Evolutionary conservation across 768 basidiomycete species (phyloP).

Genomic region (Boletellus ananiceps): DNA sequence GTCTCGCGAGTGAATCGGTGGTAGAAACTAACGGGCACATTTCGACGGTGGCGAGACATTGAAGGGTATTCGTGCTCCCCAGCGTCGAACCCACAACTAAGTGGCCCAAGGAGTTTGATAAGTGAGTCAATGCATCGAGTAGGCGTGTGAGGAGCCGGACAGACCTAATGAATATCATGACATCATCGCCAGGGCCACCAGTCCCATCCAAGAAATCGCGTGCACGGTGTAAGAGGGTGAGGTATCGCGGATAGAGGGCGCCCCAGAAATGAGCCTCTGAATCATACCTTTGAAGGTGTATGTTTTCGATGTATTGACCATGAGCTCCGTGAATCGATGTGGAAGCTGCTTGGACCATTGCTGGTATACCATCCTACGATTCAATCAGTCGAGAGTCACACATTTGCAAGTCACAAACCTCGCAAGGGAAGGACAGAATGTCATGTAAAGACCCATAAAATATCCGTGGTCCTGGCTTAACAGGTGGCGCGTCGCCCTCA

Average conservation of each 20-base stretch:
- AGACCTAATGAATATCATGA: constrained; percentile 83
- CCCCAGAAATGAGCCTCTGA: constrained; percentile 11
- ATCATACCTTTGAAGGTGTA: constrained; percentile 11
- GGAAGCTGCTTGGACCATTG: constrained; percentile 82
- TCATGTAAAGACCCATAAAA: constrained; percentile 96
- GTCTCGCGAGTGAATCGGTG: constrained; percentile 76
- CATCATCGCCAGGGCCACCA: constrained; percentile 59
- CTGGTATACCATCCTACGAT: constrained; percentile 70
- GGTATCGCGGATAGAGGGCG: constrained; percentile 63
- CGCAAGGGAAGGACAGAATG: constrained; percentile 87
- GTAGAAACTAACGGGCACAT: constrained; percentile 84
- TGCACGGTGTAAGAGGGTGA: constrained; percentile 59
- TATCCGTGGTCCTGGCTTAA: constrained; percentile 50
- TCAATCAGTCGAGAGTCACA: neutral
- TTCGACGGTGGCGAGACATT: constrained; percentile 92
- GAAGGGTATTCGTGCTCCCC: constrained; percentile 85
- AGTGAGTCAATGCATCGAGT: neutral
- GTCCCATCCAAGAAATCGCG: constrained; percentile 67
- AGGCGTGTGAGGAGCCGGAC: constrained; percentile 3
- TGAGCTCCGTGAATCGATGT: constrained; percentile 12
- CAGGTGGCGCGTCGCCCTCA: constrained; percentile 20
- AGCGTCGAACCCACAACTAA: constrained; percentile 91
- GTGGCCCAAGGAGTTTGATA: neutral
- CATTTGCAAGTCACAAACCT: constrained; percentile 41
- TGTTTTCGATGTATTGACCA: constrained; percentile 24